Evolutionary conservation across 179 eudicot species (phyloP).

Genomic region (Spergularia azorica): DNA sequence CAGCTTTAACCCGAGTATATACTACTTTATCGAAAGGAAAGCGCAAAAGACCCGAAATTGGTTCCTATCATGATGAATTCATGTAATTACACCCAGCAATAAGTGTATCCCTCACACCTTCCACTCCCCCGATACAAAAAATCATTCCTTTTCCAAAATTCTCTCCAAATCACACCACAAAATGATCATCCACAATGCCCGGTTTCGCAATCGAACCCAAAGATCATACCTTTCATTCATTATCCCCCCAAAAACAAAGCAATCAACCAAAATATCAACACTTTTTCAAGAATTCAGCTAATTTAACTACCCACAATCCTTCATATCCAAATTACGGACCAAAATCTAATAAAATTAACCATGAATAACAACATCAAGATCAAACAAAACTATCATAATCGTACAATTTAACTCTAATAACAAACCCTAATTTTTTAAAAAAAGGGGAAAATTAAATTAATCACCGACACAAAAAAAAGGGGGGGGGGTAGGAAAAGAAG

Average conservation of each 20-base stretch:
- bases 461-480: slow-evolving; percentile 17
- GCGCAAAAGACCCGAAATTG: no score
- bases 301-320: neutral
- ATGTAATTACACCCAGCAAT: no score
- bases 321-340: neutral
- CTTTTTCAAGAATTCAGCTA: neutral
- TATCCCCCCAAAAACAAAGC: neutral
- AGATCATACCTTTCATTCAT: neutral
- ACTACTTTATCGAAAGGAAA: no score
- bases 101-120: no score
- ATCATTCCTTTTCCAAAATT: no score
- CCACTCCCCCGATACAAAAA: no score
- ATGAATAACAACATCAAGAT: neutral
- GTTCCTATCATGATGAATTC: no score
- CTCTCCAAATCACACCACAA: no score
- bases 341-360: neutral
- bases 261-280: neutral
- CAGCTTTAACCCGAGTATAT: no score
- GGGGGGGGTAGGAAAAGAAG: neutral
- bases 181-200: neutral
- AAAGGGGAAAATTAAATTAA: neutral
- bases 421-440: slow-evolving; percentile 6
- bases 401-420: neutral
- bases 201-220: neutral
- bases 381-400: neutral